Evolutionary conservation across 129 eudicot species (phyloP).

Genomic region (Saposhnikovia divaricata): DNA sequence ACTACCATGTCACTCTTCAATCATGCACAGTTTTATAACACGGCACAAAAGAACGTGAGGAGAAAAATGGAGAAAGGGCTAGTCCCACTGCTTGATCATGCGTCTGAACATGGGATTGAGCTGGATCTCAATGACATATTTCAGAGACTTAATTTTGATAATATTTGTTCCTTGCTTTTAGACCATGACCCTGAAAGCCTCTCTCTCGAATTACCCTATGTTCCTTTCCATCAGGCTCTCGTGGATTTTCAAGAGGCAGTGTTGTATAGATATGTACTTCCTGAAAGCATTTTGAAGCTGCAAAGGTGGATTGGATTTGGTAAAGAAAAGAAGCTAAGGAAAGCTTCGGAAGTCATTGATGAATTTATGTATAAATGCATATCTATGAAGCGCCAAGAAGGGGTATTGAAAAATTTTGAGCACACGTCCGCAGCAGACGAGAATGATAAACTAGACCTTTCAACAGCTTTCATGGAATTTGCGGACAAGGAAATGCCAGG

Average conservation of each 20-base stretch:
- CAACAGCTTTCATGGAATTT: neutral
- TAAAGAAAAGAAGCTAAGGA: slow-evolving; percentile 33
- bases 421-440: neutral
- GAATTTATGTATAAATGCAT: slow-evolving; percentile 23
- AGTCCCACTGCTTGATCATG: slow-evolving; percentile 24
- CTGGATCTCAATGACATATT: slow-evolving; percentile 38
- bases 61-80: slow-evolving; percentile 30
- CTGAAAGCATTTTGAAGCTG: neutral
- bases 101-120: slow-evolving; percentile 4
- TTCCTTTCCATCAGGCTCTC: slow-evolving; percentile 31
- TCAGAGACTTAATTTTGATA: slow-evolving; percentile 47
- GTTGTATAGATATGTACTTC: slow-evolving; percentile 27
- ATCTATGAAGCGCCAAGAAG: slow-evolving; percentile 1
- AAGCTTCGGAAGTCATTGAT: slow-evolving; percentile 32
- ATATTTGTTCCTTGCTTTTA: slow-evolving; percentile 19
- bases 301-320: slow-evolving; percentile 32
- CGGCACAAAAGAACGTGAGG: neutral
- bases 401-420: neutral
- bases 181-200: slow-evolving; percentile 35
- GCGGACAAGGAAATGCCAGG: neutral
- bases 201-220: slow-evolving; percentile 19
- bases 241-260: slow-evolving; percentile 26
- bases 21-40: neutral
- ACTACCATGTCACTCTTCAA: slow-evolving; percentile 9
- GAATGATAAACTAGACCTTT: neutral